Evolutionary conservation across 768 basidiomycete species (phyloP), one percentile per base, ranked within the genome.

Genomic region (Fomitopsis pulvina): DNA sequence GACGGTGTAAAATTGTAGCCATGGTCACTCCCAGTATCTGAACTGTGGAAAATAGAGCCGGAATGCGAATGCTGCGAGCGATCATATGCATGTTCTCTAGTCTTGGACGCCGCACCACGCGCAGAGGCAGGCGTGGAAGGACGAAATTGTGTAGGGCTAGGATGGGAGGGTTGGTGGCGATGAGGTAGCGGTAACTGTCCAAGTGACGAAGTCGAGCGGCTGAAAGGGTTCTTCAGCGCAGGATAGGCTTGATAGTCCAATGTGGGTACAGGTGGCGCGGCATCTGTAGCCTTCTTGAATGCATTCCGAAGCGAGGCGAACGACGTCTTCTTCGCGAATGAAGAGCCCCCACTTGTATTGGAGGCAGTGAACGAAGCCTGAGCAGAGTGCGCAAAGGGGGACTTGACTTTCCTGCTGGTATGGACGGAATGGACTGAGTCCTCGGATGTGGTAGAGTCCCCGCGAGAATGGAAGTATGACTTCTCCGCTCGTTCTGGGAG

Each of bases 221-320:
- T 86, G 68, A 90, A 91, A 0, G 87, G 86, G 62, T 87, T 87
- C 68, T 83, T 87, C 55, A 90, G 67, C 30, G 78, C 79, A 18
- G 85, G 83, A 61, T 88, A 83, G 3, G 72, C 75, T 45, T 84
- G 75, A 45, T 79, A 72, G 48, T 90, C 87, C 26, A 90, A 65
- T 29, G 72, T 68, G 12, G 88, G 90, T 47, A 92, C 71, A n/a
- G 88, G 87, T 21, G 89, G 90, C 8, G 64, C 63, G 24, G 52
- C 52, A n/a, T 83, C 80, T 44, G 64, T 71, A 47, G 66, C 72
- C 59, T 77, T 87, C 66, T 87, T 92, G 75, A 92, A 91, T 3
- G 89, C 88, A 62, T 90, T 90, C 34, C 87, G 81, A 52, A 92
- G 80, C 14, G 87, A 91, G 2, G 89, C 89, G 52, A 92, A 91